Percentiles rank a stretch among this genome's conserved stretches.
Conservation (phyloP, 78 protist genomes). For the Planoprotostelium fungivorum region DNA sequence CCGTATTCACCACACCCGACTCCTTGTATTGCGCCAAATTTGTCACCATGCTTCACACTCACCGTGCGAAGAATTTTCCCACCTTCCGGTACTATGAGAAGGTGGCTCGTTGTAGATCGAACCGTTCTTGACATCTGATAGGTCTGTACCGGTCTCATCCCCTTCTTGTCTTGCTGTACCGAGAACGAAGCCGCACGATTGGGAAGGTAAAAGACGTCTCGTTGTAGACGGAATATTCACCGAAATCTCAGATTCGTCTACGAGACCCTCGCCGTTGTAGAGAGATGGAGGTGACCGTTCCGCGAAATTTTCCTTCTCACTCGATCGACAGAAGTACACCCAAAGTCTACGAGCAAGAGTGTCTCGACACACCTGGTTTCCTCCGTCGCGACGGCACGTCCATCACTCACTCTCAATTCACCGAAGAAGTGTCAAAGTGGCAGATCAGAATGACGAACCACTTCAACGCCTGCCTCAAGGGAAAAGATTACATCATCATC, state of each 20-base stretch:
- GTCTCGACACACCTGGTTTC: background rate
- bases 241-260: constrained; percentile 11
- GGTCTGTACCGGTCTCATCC: too few relatives aligned
- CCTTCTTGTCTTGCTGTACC: constrained; percentile 16
- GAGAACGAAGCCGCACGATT: constrained; percentile 43
- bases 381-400: background rate
- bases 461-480: constrained; percentile 6
- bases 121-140: too few relatives aligned
- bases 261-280: constrained; percentile 12
- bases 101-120: too few relatives aligned
- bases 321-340: background rate
- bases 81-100: constrained; percentile 12
- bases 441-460: constrained; percentile 13
- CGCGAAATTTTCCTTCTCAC: constrained; percentile 9
- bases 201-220: constrained; percentile 12
- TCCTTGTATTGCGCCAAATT: constrained; percentile 48
- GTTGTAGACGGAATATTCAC: background rate
- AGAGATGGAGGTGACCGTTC: constrained; percentile 16
- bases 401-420: background rate
- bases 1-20: constrained; percentile 37
- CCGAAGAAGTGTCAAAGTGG: background rate
- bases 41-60: constrained; percentile 8
- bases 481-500: constrained; percentile 32
- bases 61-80: constrained; percentile 20
- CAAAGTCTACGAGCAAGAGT: background rate